Conservation (phyloP, 371 early-diverging fungal genomes). For the Syncephalis fuscata region DNA sequence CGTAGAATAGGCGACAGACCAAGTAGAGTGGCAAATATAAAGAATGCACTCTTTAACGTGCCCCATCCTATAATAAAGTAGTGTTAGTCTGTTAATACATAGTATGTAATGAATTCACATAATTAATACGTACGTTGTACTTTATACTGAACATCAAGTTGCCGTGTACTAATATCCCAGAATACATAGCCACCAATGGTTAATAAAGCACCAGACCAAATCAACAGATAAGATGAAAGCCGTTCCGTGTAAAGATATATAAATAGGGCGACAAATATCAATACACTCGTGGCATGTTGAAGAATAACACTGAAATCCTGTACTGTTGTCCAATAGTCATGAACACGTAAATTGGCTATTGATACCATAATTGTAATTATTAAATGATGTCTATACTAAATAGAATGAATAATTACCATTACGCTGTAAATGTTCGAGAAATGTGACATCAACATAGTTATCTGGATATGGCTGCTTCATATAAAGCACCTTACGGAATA, state of each 20-base stretch:
- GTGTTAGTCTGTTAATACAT: neutral
- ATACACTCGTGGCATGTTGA: slow-evolving; percentile 67
- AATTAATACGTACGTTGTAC: slow-evolving; percentile 35
- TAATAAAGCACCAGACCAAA: slow-evolving; percentile 32
- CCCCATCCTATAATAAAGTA: slow-evolving; percentile 18
- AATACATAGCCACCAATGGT: slow-evolving; percentile 45
- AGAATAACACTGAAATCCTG: slow-evolving; percentile 59
- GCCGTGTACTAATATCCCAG: slow-evolving; percentile 39
- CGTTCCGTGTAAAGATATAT: slow-evolving; percentile 38
- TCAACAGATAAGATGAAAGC: slow-evolving; percentile 35
- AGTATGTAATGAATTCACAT: neutral
- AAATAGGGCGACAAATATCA: slow-evolving; percentile 77
- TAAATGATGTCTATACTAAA: too few relatives aligned
- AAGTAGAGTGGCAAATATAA: slow-evolving; percentile 62
- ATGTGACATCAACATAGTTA: slow-evolving; percentile 80
- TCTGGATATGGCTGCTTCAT: slow-evolving; percentile 83
- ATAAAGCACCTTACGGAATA: slow-evolving; percentile 49
- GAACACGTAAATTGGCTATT: slow-evolving; percentile 45
- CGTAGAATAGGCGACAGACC: slow-evolving; percentile 83
- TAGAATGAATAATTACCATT: slow-evolving; percentile 39
- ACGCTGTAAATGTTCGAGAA: slow-evolving; percentile 71
- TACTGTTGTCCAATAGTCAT: slow-evolving; percentile 57
- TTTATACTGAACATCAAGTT: slow-evolving; percentile 21
- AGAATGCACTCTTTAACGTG: slow-evolving; percentile 50
- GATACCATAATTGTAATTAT: neutral